Evolutionary conservation across 2,329 filamentous ascomycete genomes (phyloP).

Genomic region (Rhynchosporium graminicola): DNA sequence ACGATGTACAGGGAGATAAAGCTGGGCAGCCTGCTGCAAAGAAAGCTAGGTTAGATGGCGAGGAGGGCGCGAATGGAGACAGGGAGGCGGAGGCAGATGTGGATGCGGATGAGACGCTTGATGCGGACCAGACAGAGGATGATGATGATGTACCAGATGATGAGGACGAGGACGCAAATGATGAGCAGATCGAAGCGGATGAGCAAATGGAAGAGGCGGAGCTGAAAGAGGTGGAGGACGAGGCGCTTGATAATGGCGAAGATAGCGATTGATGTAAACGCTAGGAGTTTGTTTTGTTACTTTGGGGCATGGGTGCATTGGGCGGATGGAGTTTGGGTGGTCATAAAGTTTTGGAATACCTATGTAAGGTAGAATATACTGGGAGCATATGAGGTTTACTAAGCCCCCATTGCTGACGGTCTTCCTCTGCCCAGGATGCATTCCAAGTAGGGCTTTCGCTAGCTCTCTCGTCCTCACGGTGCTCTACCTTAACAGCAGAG

Average conservation of each 20-base stretch:
- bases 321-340: slow-evolving; percentile 18
- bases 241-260: slow-evolving; percentile 61
- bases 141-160: slow-evolving; percentile 52
- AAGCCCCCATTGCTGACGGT: too few species aligned
- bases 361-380: not conserved
- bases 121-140: slow-evolving; percentile 45
- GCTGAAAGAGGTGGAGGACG: slow-evolving; percentile 51
- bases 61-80: slow-evolving; percentile 48
- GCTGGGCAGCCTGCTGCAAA: slow-evolving; percentile 39
- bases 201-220: slow-evolving; percentile 57
- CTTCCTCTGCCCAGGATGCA: too few species aligned
- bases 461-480: too few species aligned
- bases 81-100: slow-evolving; percentile 51
- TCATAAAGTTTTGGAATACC: not conserved
- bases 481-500: too few species aligned
- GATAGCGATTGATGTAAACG: slow-evolving; percentile 44
- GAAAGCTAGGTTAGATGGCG: slow-evolving; percentile 45
- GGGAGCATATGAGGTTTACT: not conserved
- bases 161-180: slow-evolving; percentile 54
- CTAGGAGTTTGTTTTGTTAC: not conserved
- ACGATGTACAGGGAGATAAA: slow-evolving; percentile 29
- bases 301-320: slow-evolving; percentile 16
- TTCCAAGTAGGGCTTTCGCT: too few species aligned
- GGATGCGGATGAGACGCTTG: slow-evolving; percentile 43
- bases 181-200: slow-evolving; percentile 55